Conservation (phyloP, 805 yeast genomes). For the Candida boidinii region DNA sequence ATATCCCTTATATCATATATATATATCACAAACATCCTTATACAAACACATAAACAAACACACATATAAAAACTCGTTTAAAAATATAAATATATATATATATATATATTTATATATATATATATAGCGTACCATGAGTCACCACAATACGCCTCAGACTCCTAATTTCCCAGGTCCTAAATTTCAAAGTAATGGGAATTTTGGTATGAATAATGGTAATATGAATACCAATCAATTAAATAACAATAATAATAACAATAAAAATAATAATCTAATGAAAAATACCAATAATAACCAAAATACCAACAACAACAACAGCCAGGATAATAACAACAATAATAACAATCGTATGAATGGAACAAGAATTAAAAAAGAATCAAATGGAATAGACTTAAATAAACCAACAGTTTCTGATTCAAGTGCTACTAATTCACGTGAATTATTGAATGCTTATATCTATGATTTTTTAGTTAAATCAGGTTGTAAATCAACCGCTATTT, state of each 20-base stretch:
- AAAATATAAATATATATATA: too few relatives aligned
- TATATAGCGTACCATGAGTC: too few relatives aligned
- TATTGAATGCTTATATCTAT: constrained; percentile 76
- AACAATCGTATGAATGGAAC: background rate
- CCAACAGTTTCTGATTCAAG: constrained; percentile 31
- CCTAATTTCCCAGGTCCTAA: too few relatives aligned
- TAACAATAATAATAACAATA: constrained; percentile 1
- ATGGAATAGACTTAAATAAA: constrained; percentile 1
- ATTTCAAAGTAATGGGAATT: too few relatives aligned
- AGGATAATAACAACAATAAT: background rate
- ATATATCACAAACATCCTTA: too few relatives aligned
- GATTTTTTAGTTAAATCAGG: constrained; percentile 76
- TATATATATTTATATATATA: too few relatives aligned
- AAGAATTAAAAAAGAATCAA: background rate
- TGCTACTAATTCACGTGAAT: constrained; percentile 45
- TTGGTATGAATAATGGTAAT: too few relatives aligned
- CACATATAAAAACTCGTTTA: too few relatives aligned
- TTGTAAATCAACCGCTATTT: constrained; percentile 61
- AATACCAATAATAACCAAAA: constrained; percentile 1
- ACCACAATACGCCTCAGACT: too few relatives aligned
- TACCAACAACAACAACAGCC: constrained; percentile 1
- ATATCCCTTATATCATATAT: too few relatives aligned
- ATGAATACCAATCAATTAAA: too few relatives aligned
- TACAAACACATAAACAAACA: too few relatives aligned
- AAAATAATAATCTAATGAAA: background rate